A percentile compares a stretch with the other conserved stretches of the same genome.
phyloP scores from a whole-genome alignment of 1,284 basidiomycete genomes.

The Irpex rosettiformis region DNA sequence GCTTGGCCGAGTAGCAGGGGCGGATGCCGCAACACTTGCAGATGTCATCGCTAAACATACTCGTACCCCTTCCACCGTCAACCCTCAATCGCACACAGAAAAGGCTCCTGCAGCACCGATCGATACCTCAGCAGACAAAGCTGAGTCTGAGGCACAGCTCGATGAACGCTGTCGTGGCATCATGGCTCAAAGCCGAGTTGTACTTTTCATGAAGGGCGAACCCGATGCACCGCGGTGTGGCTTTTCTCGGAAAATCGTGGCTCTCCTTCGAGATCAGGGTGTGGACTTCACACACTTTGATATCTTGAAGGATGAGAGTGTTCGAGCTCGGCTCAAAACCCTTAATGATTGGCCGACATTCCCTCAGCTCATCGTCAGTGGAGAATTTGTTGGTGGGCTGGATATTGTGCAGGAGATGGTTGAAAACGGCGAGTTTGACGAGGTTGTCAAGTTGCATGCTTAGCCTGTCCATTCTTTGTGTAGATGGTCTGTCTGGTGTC shows the following conservation, averaged over 20 bases:
- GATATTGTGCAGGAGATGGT: constrained; percentile 69
- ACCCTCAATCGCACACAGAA: constrained; percentile 39
- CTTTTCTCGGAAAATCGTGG: constrained; percentile 72
- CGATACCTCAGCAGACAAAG: constrained; percentile 27
- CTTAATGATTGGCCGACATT: constrained; percentile 69
- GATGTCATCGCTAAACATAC: constrained; percentile 60
- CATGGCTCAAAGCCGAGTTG: constrained; percentile 73
- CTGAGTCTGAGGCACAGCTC: constrained; percentile 69
- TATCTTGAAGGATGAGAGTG: constrained; percentile 69
- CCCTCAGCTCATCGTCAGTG: constrained; percentile 62
- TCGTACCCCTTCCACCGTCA: constrained; percentile 33
- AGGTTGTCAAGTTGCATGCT: constrained; percentile 24
- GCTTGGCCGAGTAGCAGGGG: constrained; percentile 79
- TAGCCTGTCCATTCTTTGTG: not conserved
- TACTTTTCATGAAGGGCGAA: constrained; percentile 98
- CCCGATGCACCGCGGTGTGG: constrained; percentile 86
- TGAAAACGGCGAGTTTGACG: constrained; percentile 41
- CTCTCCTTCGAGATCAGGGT: constrained; percentile 54
- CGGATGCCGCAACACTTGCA: constrained; percentile 73
- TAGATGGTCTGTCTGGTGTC: not conserved
- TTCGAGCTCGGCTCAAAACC: constrained; percentile 62
- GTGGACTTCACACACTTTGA: constrained; percentile 73
- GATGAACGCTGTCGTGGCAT: constrained; percentile 57
- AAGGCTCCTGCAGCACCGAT: constrained; percentile 32
- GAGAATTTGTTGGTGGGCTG: constrained; percentile 70